These are phyloP conservation scores for Saccharomycopsis javanensis DNA, from an alignment of 805 yeast genomes.

Conservation along the genomic window DNA sequence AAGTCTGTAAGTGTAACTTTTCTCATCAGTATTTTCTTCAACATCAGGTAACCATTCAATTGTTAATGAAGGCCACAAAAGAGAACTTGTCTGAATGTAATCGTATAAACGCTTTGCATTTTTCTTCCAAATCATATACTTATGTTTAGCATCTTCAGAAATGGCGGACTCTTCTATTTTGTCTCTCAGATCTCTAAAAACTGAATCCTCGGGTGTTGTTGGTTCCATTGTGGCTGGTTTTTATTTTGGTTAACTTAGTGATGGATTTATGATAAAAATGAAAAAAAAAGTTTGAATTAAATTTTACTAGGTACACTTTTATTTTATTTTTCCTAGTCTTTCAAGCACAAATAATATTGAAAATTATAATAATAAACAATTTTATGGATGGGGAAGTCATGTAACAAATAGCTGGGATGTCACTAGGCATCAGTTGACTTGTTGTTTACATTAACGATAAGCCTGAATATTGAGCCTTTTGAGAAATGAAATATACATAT, in stretches of 20 bases:
- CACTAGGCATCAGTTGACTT: too few species aligned
- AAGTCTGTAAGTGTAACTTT: conserved; percentile 17
- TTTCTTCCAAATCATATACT: conserved; percentile 57
- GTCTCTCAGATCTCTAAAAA: neutral
- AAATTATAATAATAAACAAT: too few species aligned
- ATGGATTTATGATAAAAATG: too few species aligned
- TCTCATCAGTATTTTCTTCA: conserved; percentile 10
- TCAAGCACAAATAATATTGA: too few species aligned
- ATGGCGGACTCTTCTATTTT: neutral
- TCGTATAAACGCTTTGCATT: conserved; percentile 72
- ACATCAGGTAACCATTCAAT: conserved; percentile 56
- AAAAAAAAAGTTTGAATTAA: too few species aligned
- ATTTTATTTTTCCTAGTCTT: too few species aligned
- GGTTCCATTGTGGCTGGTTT: neutral
- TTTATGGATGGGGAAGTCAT: too few species aligned
- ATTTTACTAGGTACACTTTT: too few species aligned
- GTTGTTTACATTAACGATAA: too few species aligned
- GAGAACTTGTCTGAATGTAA: conserved; percentile 56
- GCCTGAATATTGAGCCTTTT: too few species aligned
- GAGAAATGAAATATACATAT: too few species aligned
- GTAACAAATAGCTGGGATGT: too few species aligned
- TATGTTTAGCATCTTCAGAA: conserved; percentile 26
- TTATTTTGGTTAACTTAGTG: neutral
- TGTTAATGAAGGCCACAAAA: conserved; percentile 63
- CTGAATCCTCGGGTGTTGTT: neutral